Base-by-base conservation (phyloP, 2,329 filamentous ascomycete species). In the Ophiostoma sp. region DNA sequence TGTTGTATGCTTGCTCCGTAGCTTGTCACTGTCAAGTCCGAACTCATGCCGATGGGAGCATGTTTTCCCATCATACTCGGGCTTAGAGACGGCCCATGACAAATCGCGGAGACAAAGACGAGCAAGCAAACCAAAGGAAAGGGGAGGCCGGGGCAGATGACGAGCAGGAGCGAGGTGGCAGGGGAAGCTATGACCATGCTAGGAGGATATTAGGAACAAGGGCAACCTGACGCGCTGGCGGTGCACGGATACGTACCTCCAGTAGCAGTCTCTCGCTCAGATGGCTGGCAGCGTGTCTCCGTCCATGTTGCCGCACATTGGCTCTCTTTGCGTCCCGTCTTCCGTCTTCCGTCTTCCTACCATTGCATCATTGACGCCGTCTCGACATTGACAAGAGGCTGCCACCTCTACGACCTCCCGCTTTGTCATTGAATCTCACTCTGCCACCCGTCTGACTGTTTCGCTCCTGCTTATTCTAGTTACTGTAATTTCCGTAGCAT, bases 281-380 rank as follows among this genome's bases (percentile, higher is more conserved):
- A 27, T 27, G 27, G 27, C 27, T 27, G 27, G 27, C 27, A 27
- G 27, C 27, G 27, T 27, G 27, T 27, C 27, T 27, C 27, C 27
- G 27, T 27, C 27, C 27, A 27, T 27, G 27, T 27, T 27, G 27
- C 27, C 27, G 27, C 27, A 27, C 27, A 27, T 27, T 27, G 27
- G 27, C 27, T 27, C 27, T 27, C 42, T 44, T 44, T 44, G 42
- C 18, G n/a, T 52, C 8, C 18, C 27, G n/a, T 55, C 6, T 27
- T 55, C 5, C 42, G 14, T 45, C 42, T 27, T 27, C n/a, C 18
- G n/a, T 55, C 49, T 3, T 55, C 18, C 49, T 55, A 55, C 11
- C 18, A 55, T 55, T 55, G 16, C 49, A 55, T 55, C 49, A 55
- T 55, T 55, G 45, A 47, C n/a, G 49, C 45, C 49, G 14, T 55